Conservation (phyloP, 345 rosid species). For the Euphorbia peplus region DNA sequence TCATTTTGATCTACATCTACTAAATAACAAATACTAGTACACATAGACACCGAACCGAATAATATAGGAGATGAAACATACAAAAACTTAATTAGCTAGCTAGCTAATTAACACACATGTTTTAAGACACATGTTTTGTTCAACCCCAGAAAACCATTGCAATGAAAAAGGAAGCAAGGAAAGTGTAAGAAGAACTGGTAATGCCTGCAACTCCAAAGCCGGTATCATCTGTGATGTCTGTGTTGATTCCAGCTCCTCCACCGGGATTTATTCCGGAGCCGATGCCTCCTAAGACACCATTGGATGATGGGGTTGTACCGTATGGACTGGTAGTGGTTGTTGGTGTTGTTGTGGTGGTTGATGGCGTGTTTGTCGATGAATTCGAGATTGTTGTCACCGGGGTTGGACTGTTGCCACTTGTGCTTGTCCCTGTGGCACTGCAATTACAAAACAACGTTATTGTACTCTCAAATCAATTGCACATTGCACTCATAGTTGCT, state of each 20-base stretch:
- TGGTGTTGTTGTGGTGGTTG: slow-evolving; percentile 20
- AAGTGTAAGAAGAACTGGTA: background rate
- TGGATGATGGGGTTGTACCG: slow-evolving; percentile 35
- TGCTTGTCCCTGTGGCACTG: slow-evolving; percentile 26
- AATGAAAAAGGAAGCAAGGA: slow-evolving; percentile 10
- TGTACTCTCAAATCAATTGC: no score
- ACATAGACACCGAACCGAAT: no score
- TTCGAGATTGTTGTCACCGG: slow-evolving; percentile 23
- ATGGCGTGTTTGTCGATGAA: slow-evolving; percentile 27
- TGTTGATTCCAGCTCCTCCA: slow-evolving; percentile 41
- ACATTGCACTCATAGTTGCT: no score
- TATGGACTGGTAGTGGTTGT: slow-evolving; percentile 18
- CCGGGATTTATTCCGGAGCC: slow-evolving; percentile 44
- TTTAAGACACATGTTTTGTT: slow-evolving; percentile 1
- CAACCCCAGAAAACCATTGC: slow-evolving; percentile 35
- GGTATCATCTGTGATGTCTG: slow-evolving; percentile 31
- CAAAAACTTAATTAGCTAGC: no score
- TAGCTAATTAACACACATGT: no score
- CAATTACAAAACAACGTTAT: background rate
- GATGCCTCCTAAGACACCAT: slow-evolving; percentile 49
- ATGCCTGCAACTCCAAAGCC: slow-evolving; percentile 24
- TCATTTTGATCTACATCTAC: no score
- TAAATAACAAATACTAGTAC: no score
- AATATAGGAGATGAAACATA: no score
- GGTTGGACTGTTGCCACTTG: slow-evolving; percentile 21